A percentile compares a stretch with the other conserved stretches of the same genome.
These are phyloP conservation scores for Leavenworthia alabamica DNA, from an alignment of 345 rosid genomes.

Conservation along the genomic window DNA sequence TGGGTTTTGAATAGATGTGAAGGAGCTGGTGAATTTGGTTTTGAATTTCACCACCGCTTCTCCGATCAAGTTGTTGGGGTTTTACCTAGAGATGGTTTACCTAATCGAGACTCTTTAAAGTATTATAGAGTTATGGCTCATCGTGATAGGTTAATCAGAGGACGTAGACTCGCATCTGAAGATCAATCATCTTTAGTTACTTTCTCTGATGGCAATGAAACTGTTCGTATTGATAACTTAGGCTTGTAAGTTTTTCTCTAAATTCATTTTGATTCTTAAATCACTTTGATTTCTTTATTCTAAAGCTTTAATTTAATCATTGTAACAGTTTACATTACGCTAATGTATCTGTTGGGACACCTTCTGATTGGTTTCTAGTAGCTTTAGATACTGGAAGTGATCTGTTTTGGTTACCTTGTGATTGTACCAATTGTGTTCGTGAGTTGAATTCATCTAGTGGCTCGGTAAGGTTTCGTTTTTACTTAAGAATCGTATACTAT, in stretches of 20 bases:
- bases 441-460: constrained; percentile 35
- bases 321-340: constrained; percentile 76
- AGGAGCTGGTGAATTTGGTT: constrained; percentile 52
- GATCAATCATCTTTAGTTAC: constrained; percentile 54
- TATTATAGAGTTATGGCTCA: constrained; percentile 65
- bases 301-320: neutral
- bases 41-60: constrained; percentile 68
- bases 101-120: constrained; percentile 51
- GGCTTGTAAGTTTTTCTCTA: constrained; percentile 60
- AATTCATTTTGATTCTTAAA: neutral
- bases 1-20: constrained; percentile 21
- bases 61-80: constrained; percentile 72
- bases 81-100: constrained; percentile 53
- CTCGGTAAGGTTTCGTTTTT: constrained; percentile 38
- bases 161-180: constrained; percentile 52
- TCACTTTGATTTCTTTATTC: neutral
- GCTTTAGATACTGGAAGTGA: constrained; percentile 95
- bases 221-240: constrained; percentile 37
- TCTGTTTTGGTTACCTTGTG: constrained; percentile 93
- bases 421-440: constrained; percentile 53
- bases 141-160: constrained; percentile 63
- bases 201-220: constrained; percentile 65
- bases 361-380: constrained; percentile 59
- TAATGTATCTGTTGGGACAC: constrained; percentile 73
- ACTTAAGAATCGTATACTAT: no score